Base-by-base conservation (phyloP, 345 rosid genomes). In the Limnanthes douglasii region DNA sequence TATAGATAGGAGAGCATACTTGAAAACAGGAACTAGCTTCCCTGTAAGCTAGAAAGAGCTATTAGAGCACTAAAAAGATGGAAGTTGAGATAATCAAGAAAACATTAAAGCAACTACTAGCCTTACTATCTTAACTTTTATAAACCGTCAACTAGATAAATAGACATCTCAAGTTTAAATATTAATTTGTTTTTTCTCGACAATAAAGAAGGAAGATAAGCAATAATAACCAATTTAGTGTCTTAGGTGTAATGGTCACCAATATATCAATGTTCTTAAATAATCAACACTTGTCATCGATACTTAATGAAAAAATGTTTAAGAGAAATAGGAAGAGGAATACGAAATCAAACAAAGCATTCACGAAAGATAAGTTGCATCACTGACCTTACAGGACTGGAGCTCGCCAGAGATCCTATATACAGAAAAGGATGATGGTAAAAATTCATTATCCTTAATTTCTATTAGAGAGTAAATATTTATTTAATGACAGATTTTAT, bases 351-450 rank as follows among this genome's bases (percentile, higher is more conserved):
- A 2, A 1, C 3, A 2, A 10, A 2, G 12, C 6, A 14, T 13
- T 19, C 35, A 15, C 5, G 20, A 11, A 37, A 37, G 5, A n/a
- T 8, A 8, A 4, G 13, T 19, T n/a, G 29, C 10, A 43, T 24
- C 15, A 21, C 49, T 29, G 31, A 56, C 61, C 61, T 48, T 37
- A 18, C 6, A 21, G 54, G 50, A 39, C 25, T 37, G 4, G 41
- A 11, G 36, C 31, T 37, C 23, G 26, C 5, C 15, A 31, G 38
- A 37, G 12, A 56, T 14, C 61, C 61, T 56, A 47, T 11, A 41
- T 26, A 10, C 30, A 48, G 3, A 35, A 7, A 27, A 28, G 19
- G 20, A 20, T 18, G 15, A 17, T 18, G 36, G 11, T 15, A 14
- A n/a, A 23, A n/a, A n/a, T n/a, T n/a, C n/a, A n/a, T n/a, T n/a